phyloP scores from a whole-genome alignment of 2,329 filamentous ascomycete species.

The Polytolypa hystricis region DNA sequence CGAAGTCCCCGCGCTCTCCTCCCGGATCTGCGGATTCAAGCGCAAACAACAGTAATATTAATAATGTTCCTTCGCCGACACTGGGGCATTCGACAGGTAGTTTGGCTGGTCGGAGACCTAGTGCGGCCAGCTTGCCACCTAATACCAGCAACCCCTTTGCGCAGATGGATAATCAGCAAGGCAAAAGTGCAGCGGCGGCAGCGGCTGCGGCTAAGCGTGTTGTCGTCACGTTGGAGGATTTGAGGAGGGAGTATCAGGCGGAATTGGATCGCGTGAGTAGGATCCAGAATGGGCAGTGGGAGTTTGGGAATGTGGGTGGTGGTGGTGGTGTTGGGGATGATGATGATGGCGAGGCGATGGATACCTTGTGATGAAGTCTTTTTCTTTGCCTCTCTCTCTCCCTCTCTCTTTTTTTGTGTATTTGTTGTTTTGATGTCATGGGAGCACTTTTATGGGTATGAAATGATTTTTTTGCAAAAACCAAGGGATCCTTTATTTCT shows the following conservation, averaged over 20 bases:
- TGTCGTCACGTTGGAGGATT: constrained; percentile 73
- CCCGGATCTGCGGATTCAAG: not conserved
- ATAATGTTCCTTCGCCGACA: not conserved
- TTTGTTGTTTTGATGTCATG: too few species aligned
- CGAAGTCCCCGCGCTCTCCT: constrained; percentile 2
- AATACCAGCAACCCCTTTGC: not conserved
- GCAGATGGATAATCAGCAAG: too few species aligned
- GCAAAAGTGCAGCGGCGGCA: not conserved
- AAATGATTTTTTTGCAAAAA: too few species aligned
- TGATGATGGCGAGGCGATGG: constrained; percentile 5
- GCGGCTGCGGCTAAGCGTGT: constrained; percentile 46
- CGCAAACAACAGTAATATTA: not conserved
- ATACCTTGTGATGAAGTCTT: constrained; percentile 6
- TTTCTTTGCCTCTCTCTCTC: constrained; percentile 1
- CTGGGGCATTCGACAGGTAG: not conserved
- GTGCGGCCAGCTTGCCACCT: not conserved
- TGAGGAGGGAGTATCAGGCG: constrained; percentile 78
- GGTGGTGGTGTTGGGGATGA: constrained; percentile 1
- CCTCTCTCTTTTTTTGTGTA: not conserved
- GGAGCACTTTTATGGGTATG: too few species aligned
- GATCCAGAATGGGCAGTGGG: constrained; percentile 82
- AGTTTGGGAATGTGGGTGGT: constrained; percentile 43
- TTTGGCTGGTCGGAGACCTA: not conserved
- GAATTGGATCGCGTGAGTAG: constrained; percentile 81
- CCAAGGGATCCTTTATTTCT: too few species aligned